Evolutionary conservation across 805 yeast genomes (phyloP).

Genomic region (Candida chilensis): DNA sequence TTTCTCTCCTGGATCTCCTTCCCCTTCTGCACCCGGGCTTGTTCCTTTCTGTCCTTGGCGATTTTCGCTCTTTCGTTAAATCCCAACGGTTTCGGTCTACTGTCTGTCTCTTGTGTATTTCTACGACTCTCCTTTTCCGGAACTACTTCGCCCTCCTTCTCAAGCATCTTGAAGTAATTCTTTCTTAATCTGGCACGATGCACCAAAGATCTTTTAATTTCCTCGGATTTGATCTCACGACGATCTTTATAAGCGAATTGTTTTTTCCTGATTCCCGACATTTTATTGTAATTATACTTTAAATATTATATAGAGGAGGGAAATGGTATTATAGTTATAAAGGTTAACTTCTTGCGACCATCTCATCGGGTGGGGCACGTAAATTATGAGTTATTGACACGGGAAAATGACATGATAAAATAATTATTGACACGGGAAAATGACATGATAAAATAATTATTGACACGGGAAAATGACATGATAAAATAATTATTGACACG

Average conservation of each 20-base stretch:
- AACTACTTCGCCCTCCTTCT: conserved; percentile 54
- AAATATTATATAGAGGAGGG: background rate
- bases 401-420: too few relatives aligned
- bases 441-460: too few relatives aligned
- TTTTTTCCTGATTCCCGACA: conserved; percentile 8
- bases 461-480: too few relatives aligned
- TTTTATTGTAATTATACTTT: background rate
- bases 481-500: background rate
- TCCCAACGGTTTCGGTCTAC: conserved; percentile 19
- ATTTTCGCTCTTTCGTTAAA: conserved; percentile 36
- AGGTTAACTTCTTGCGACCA: too few relatives aligned
- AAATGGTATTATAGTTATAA: too few relatives aligned
- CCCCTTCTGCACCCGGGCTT: conserved; percentile 26
- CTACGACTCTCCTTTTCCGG: conserved; percentile 26
- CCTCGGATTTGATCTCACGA: conserved; percentile 37
- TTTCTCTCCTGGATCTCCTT: conserved; percentile 26
- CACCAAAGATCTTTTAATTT: conserved; percentile 67
- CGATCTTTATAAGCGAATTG: conserved; percentile 21
- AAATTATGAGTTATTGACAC: background rate
- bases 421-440: too few relatives aligned
- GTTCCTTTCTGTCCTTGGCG: conserved; percentile 37
- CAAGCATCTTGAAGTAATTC: conserved; percentile 70
- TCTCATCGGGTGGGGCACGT: background rate
- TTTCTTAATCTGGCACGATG: conserved; percentile 79
- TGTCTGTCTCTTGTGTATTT: conserved; percentile 19